Evolutionary conservation across 441 rosid species (phyloP).

Genomic region (Eruca vesicaria): DNA sequence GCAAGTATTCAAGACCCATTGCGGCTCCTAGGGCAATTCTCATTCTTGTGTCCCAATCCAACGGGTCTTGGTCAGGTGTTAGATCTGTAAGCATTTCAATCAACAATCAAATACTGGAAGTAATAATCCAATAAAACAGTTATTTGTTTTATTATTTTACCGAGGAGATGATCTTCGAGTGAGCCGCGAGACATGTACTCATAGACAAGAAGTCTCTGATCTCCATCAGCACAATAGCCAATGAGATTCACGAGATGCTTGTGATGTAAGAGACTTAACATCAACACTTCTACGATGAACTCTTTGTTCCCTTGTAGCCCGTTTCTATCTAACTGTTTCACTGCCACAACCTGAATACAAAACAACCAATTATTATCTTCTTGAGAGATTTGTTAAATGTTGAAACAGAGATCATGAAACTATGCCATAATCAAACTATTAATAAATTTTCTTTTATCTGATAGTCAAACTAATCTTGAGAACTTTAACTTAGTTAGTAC

Average conservation of each 20-base stretch:
- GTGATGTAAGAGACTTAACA: not conserved
- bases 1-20: conserved; percentile 5
- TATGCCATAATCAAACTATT: not conserved
- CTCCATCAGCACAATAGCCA: conserved; percentile 5
- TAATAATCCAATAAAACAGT: not conserved
- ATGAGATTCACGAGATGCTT: conserved; percentile 1
- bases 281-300: not conserved
- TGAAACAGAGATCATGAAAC: not conserved
- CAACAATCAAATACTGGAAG: not conserved
- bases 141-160: not conserved
- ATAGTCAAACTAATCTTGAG: not conserved
- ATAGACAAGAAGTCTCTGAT: conserved; percentile 7
- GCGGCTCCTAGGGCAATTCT: conserved; percentile 4
- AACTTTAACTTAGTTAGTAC: not conserved
- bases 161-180: not conserved
- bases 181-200: conserved; percentile 7
- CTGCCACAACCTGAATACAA: conserved; percentile 3
- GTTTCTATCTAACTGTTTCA: not conserved
- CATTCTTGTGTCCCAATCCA: conserved; percentile 3
- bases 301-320: conserved; percentile 2
- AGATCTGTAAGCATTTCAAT: not conserved
- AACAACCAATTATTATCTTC: not conserved
- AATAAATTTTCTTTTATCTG: not conserved
- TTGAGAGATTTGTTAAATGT: not conserved
- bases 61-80: not conserved